Evolutionary conservation across 1,139 yeast species (phyloP).

Genomic region (Yamadazyma aaseri): DNA sequence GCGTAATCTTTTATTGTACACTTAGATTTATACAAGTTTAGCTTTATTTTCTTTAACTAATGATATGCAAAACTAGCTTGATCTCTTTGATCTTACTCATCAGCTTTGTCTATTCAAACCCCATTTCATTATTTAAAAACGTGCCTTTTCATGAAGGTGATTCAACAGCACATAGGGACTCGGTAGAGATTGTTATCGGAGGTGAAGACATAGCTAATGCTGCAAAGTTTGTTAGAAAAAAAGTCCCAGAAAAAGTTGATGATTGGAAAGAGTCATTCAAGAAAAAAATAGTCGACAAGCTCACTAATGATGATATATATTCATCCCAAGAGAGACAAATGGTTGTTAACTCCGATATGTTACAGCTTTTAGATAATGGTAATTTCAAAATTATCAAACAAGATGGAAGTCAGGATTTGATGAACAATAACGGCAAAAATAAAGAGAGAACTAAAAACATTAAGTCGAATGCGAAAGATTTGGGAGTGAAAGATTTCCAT

Average conservation of each 20-base stretch:
- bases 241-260: slow-evolving; percentile 17
- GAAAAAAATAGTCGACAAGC: slow-evolving; percentile 19
- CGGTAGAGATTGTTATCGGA: slow-evolving; percentile 24
- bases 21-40: no score
- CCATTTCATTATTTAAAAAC: no score
- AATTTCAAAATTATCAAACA: slow-evolving; percentile 6
- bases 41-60: no score
- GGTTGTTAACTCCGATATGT: slow-evolving; percentile 4
- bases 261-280: slow-evolving; percentile 37
- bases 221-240: slow-evolving; percentile 20
- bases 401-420: slow-evolving; percentile 3
- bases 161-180: slow-evolving; percentile 13
- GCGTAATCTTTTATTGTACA: no score
- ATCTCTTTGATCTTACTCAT: no score
- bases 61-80: no score
- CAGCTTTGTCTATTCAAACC: neutral
- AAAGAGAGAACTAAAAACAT: slow-evolving; percentile 6
- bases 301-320: slow-evolving; percentile 4
- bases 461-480: slow-evolving; percentile 8
- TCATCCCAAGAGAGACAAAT: slow-evolving; percentile 1
- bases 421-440: neutral
- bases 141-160: no score
- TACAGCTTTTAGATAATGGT: slow-evolving; percentile 8
- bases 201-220: slow-evolving; percentile 25
- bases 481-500: slow-evolving; percentile 8